Conservation (phyloP, 495 filamentous ascomycete genomes). For the Pseudomonodictys pantanalensis region DNA sequence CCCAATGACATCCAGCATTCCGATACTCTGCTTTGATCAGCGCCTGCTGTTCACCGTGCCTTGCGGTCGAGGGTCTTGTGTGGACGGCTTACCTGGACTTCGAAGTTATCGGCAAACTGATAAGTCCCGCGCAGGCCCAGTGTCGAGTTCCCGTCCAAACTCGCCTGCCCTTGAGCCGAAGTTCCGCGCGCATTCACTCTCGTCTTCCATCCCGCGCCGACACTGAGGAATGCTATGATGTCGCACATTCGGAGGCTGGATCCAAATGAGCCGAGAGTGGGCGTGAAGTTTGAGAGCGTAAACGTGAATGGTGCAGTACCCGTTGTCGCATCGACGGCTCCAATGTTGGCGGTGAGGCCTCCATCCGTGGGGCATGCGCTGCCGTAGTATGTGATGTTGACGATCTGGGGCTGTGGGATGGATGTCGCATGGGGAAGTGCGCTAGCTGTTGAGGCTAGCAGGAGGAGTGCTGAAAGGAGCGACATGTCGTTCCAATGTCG, state of each 20-base stretch:
- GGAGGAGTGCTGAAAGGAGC: neutral
- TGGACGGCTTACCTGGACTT: constrained; percentile 13
- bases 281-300: constrained; percentile 16
- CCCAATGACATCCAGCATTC: constrained; percentile 16
- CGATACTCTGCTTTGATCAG: constrained; percentile 10
- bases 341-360: constrained; percentile 7
- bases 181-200: constrained; percentile 18
- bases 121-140: constrained; percentile 17
- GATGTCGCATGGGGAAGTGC: neutral
- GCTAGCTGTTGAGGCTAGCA: neutral
- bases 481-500: constrained; percentile 7
- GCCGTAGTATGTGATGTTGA: constrained; percentile 14
- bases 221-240: neutral
- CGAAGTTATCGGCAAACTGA: constrained; percentile 7
- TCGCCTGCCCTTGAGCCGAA: constrained; percentile 1
- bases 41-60: neutral
- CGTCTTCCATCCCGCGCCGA: constrained; percentile 12
- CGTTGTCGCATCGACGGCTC: constrained; percentile 13
- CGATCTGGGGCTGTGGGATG: constrained; percentile 1
- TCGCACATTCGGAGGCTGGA: constrained; percentile 19
- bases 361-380: constrained; percentile 13
- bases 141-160: constrained; percentile 4
- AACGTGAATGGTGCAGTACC: constrained; percentile 7
- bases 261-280: constrained; percentile 13
- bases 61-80: neutral